A percentile compares a stretch with the other conserved stretches of the same genome.
Evolutionary conservation across 2,329 filamentous ascomycete genomes (phyloP).

Genomic region (Alternaria metachromatica): DNA sequence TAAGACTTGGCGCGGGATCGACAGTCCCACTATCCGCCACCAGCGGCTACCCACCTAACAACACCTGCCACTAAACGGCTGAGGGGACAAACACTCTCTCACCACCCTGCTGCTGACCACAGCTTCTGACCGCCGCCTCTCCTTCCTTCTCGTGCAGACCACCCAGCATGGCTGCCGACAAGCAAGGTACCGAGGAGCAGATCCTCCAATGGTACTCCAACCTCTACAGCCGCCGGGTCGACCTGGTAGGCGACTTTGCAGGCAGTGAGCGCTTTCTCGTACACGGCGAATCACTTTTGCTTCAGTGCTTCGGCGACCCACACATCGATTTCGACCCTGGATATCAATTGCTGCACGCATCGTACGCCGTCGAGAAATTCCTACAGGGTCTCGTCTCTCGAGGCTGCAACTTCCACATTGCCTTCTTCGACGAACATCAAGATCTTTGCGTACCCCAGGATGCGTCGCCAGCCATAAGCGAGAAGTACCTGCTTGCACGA

Average conservation of each 20-base stretch:
- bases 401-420: conserved; percentile 73
- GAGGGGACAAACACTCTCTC: conserved; percentile 16
- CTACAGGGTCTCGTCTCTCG: conserved; percentile 65
- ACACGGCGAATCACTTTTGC: conserved; percentile 75
- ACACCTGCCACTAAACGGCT: conserved; percentile 8
- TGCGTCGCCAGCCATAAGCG: conserved; percentile 38
- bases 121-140: conserved; percentile 7
- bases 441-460: conserved; percentile 62
- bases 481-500: conserved; percentile 68
- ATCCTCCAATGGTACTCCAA: conserved; percentile 46
- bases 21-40: conserved; percentile 25
- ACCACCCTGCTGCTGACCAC: conserved; percentile 11
- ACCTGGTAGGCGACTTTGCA: conserved; percentile 75
- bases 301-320: conserved; percentile 67
- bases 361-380: conserved; percentile 72
- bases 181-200: conserved; percentile 25
- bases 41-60: conserved; percentile 18
- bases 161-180: conserved; percentile 29
- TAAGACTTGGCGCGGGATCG: conserved; percentile 17
- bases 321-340: conserved; percentile 70
- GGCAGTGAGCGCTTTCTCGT: conserved; percentile 75
- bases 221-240: conserved; percentile 46
- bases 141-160: neutral
- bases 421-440: conserved; percentile 69
- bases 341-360: conserved; percentile 74